Evolutionary conservation across 1,139 yeast genomes (phyloP), one percentile per base, ranked within the genome.

Genomic region (Arxiozyma bovina): DNA sequence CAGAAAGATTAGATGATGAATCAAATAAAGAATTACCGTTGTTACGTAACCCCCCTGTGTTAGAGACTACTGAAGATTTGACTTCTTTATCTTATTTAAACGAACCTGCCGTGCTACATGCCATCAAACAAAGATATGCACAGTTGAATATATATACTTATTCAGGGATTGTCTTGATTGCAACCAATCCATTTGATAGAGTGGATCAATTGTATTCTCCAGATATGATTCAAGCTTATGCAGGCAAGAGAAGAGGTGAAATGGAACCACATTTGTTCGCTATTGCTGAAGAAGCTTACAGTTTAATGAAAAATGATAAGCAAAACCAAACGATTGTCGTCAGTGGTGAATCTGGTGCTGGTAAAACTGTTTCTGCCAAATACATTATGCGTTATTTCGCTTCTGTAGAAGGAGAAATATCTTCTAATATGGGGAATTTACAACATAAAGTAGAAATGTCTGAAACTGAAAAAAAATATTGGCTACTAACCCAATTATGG

Each of bases 311-410:
- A 64, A 79, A 85, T 54, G 96, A 90, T 65, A 77, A 81, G 48
- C 78, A 82, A 63, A 93, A 94, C 73, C 99, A 94, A 74, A 93
- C 99, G 1, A 93, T 94, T 61, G 97, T 94, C 41, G 99, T 94
- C 38, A 84, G 94, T 65, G 99, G 99, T 71, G 99, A 94, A 72
- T 89, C 97, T 8, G 99, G 99, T 71, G 99, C 99, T 21, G 99
- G 99, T 72, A 94, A 94, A 69, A 94, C 99, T 1, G 99, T 93
- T 45, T 84, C 95, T 60, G 99, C 99, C 51, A 94, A 94, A 71
- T 93, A 89, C 70, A 93, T 94, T 61, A 94, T 94, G 99, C 82
- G 99, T 70, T 94, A 91, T 72, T 91, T 94, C 72, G 99, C 99
- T 3, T 85, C 96, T 12, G 98, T 94, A n/a, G 98, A 93, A 67